phyloP scores from a whole-genome alignment of 495 filamentous ascomycete species.

The Penicillium antarcticum region DNA sequence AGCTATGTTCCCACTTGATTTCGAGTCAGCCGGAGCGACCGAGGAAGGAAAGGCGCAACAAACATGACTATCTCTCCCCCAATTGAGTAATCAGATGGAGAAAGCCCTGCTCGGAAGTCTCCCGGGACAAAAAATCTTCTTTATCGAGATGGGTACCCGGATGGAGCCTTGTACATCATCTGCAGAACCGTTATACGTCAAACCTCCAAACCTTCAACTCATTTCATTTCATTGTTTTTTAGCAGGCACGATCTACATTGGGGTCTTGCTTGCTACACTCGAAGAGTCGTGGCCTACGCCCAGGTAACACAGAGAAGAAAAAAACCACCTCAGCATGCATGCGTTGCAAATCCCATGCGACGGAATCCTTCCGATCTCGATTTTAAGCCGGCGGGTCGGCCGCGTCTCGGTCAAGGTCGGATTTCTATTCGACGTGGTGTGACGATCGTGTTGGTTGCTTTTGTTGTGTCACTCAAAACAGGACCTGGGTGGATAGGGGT shows the following conservation, averaged over 20 bases:
- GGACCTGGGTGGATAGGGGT: too few species aligned
- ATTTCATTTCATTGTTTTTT: too few species aligned
- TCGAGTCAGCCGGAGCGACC: too few species aligned
- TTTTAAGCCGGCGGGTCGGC: not conserved
- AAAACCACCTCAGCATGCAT: not conserved
- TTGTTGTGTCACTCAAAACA: not conserved
- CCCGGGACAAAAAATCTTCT: not conserved
- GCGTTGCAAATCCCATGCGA: not conserved
- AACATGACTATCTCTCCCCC: too few species aligned
- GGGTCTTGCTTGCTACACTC: too few species aligned
- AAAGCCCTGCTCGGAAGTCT: not conserved
- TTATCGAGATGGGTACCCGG: too few species aligned
- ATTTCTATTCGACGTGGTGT: not conserved
- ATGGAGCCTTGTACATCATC: too few species aligned
- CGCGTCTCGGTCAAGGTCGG: not conserved
- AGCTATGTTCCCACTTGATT: too few species aligned
- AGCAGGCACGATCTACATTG: too few species aligned
- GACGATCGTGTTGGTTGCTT: not conserved
- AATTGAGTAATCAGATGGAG: not conserved
- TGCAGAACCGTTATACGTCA: too few species aligned
- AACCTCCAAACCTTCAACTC: too few species aligned
- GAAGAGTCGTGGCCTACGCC: not conserved
- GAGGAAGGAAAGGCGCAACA: too few species aligned
- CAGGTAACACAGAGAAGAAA: not conserved
- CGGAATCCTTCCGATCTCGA: slow-evolving; percentile 1